These are phyloP conservation scores for Heterobasidion annosum DNA, from an alignment of 1,284 basidiomycete species.

Conservation along the genomic window DNA sequence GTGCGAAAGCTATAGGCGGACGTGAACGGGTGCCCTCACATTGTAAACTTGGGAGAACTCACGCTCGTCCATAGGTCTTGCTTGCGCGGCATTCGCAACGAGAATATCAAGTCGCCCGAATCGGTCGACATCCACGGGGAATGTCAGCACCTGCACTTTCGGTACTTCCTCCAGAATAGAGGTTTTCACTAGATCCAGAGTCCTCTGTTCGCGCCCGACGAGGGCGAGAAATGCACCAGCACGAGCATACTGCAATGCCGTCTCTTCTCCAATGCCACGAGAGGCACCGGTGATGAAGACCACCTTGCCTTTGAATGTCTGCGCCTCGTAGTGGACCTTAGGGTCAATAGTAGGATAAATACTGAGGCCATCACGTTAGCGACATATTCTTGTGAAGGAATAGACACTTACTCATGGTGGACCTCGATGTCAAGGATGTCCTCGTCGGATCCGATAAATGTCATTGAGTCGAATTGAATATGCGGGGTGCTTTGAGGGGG, in stretches of 20 bases:
- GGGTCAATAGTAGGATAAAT: constrained; percentile 12
- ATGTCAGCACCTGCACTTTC: background rate
- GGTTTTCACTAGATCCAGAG: constrained; percentile 1
- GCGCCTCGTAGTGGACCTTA: background rate
- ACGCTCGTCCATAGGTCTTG: background rate
- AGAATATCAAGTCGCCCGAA: constrained; percentile 12
- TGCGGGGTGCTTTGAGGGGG: too few species aligned
- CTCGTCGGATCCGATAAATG: too few species aligned
- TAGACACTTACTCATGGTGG: too few species aligned
- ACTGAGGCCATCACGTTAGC: background rate
- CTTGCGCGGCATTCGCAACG: constrained; percentile 10
- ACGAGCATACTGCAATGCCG: constrained; percentile 6
- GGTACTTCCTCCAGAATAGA: background rate
- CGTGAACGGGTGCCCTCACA: background rate
- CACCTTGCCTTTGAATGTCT: constrained; percentile 8
- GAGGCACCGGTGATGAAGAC: constrained; percentile 12
- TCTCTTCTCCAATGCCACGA: constrained; percentile 9
- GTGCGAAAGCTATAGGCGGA: constrained; percentile 1
- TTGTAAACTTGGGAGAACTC: background rate
- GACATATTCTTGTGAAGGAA: too few species aligned
- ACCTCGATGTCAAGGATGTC: too few species aligned
- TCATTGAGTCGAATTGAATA: too few species aligned
- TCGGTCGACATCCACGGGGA: constrained; percentile 1
- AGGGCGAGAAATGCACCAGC: constrained; percentile 9
- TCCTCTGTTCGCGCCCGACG: background rate